Percentiles rank a stretch among this genome's conserved stretches.
Conservation (phyloP, 208 protist genomes). For the Lotmaria passim region DNA sequence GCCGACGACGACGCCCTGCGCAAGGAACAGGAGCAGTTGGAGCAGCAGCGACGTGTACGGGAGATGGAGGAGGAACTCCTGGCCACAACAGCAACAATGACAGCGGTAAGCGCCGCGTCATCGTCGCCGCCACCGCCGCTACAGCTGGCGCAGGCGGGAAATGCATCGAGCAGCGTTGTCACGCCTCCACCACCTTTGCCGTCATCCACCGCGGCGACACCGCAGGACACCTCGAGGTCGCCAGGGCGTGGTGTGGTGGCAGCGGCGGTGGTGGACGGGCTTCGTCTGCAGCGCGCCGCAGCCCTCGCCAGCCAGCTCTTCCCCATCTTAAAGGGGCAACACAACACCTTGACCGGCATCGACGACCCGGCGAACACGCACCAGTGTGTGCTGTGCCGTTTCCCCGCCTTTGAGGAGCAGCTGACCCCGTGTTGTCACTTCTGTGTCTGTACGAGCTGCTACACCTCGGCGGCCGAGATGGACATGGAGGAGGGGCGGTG, state of each 20-base stretch:
- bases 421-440: slow-evolving; percentile 63
- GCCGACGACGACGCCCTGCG: slow-evolving; percentile 49
- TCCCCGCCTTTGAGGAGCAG: slow-evolving; percentile 47
- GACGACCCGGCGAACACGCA: slow-evolving; percentile 35
- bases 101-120: too few species aligned
- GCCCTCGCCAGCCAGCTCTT: slow-evolving; percentile 60
- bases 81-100: neutral
- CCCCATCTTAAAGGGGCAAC: slow-evolving; percentile 51
- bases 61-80: slow-evolving; percentile 57
- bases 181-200: slow-evolving; percentile 2
- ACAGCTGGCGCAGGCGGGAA: neutral
- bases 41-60: slow-evolving; percentile 39
- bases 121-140: too few species aligned
- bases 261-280: slow-evolving; percentile 28
- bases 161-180: neutral
- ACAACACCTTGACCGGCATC: slow-evolving; percentile 9
- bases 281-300: slow-evolving; percentile 51
- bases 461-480: slow-evolving; percentile 64
- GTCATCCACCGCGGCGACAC: neutral
- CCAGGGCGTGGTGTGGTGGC: neutral
- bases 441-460: slow-evolving; percentile 57
- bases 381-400: slow-evolving; percentile 71
- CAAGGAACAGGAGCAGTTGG: slow-evolving; percentile 37
- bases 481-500: slow-evolving; percentile 62
- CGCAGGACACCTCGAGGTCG: neutral